phyloP scores from a whole-genome alignment of 2,329 filamentous ascomycete genomes.

The Claviceps sp. region DNA sequence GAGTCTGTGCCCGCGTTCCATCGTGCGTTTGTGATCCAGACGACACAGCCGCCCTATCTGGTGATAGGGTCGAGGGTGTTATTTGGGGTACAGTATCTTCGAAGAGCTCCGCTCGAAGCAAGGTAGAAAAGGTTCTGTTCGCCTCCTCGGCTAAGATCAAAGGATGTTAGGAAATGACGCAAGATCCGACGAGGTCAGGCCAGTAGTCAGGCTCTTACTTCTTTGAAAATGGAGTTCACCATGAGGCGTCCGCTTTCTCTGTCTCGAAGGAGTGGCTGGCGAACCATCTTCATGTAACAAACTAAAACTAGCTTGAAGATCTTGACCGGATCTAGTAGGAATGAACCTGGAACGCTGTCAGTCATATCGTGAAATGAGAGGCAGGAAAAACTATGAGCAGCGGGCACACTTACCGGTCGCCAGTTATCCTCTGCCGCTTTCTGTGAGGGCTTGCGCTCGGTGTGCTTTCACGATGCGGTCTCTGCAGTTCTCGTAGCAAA shows the following conservation, averaged over 20 bases:
- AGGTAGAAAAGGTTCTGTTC: constrained; percentile 78
- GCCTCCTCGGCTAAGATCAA: constrained; percentile 63
- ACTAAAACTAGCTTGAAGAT: constrained; percentile 85
- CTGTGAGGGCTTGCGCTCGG: constrained; percentile 41
- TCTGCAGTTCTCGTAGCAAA: constrained; percentile 37
- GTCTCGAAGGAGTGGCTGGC: constrained; percentile 76
- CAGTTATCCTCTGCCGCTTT: constrained; percentile 47
- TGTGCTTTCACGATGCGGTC: constrained; percentile 37
- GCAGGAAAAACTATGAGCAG: not conserved
- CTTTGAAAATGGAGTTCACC: constrained; percentile 90
- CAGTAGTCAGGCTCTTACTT: constrained; percentile 42
- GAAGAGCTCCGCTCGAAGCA: constrained; percentile 85
- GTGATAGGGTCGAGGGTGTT: constrained; percentile 48
- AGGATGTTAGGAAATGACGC: constrained; percentile 1
- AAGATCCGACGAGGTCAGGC: not conserved
- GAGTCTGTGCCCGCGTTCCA: constrained; percentile 65
- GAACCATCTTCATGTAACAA: constrained; percentile 86
- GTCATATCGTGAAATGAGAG: constrained; percentile 2
- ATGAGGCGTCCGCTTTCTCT: constrained; percentile 73
- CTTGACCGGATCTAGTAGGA: constrained; percentile 82
- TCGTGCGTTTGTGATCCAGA: constrained; percentile 44
- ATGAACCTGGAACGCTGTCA: constrained; percentile 58
- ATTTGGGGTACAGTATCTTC: constrained; percentile 78
- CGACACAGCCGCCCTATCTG: constrained; percentile 39
- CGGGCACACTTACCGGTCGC: constrained; percentile 37